phyloP scores from a whole-genome alignment of 768 basidiomycete species.

The Pulveroboletus frians region DNA sequence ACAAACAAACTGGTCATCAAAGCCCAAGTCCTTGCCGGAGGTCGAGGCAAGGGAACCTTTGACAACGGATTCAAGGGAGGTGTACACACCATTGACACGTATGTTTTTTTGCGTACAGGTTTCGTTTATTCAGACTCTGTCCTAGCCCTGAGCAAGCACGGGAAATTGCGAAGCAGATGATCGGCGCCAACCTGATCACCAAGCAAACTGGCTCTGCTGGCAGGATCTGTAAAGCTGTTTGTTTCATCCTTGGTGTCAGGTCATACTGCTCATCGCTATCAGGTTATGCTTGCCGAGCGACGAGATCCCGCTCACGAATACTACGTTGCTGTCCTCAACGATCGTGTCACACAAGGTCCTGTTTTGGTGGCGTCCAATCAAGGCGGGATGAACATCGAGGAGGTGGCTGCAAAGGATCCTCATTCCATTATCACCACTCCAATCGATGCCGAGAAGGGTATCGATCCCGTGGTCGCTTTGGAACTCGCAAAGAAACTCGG shows the following conservation, averaged over 20 bases:
- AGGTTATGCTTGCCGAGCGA: conserved; percentile 98
- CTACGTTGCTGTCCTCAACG: conserved; percentile 95
- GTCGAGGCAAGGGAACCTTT: conserved; percentile 96
- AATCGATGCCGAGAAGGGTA: conserved; percentile 78
- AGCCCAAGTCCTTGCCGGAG: conserved; percentile 97
- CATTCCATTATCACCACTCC: conserved; percentile 92
- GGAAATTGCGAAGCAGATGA: conserved; percentile 87
- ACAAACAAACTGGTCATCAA: conserved; percentile 87
- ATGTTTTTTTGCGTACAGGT: conserved; percentile 7
- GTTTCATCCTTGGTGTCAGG: conserved; percentile 24
- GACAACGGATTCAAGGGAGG: conserved; percentile 95
- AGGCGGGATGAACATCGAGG: conserved; percentile 99
- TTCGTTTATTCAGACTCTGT: conserved; percentile 6
- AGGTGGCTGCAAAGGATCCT: conserved; percentile 95
- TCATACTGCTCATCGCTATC: conserved; percentile 11
- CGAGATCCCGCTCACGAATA: conserved; percentile 93
- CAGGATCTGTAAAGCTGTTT: conserved; percentile 89
- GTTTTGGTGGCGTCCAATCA: conserved; percentile 92
- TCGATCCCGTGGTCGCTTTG: conserved; percentile 67
- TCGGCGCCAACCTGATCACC: conserved; percentile 92
- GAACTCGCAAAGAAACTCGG: conserved; percentile 86
- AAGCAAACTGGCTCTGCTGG: conserved; percentile 96
- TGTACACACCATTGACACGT: conserved; percentile 92
- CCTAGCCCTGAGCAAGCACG: conserved; percentile 80
- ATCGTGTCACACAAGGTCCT: conserved; percentile 82